Evolutionary conservation across 2,329 filamentous ascomycete species (phyloP).

Genomic region (Sporothrix euskadiensis): DNA sequence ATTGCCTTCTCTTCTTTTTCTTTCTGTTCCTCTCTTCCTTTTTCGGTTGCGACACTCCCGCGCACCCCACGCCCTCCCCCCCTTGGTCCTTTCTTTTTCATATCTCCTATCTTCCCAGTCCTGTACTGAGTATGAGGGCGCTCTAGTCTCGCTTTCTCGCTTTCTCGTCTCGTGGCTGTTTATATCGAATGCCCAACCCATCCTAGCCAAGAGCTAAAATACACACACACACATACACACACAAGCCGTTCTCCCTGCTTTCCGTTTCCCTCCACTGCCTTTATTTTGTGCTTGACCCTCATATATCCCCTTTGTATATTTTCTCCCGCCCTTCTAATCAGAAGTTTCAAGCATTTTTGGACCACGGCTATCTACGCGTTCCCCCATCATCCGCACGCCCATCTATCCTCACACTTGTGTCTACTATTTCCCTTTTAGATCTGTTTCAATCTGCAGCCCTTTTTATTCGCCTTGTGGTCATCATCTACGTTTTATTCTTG

Average conservation of each 20-base stretch:
- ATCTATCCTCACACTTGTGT: constrained; percentile 13
- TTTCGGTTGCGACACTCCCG: constrained; percentile 11
- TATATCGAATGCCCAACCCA: constrained; percentile 1
- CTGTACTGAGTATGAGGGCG: neutral
- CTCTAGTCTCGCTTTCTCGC: neutral
- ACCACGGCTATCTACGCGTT: neutral
- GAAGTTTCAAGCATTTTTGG: constrained; percentile 3
- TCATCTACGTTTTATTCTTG: neutral
- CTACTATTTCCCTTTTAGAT: constrained; percentile 5
- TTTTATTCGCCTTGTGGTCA: neutral
- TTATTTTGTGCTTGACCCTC: neutral
- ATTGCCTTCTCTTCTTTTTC: neutral
- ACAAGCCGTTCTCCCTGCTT: neutral
- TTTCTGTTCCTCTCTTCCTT: neutral
- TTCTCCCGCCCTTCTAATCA: neutral
- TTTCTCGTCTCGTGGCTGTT: neutral
- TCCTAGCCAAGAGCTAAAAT: neutral
- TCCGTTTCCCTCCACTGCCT: neutral
- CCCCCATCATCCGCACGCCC: constrained; percentile 23
- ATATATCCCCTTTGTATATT: neutral
- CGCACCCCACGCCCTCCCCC: constrained; percentile 5
- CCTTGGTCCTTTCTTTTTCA: neutral
- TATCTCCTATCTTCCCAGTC: constrained; percentile 10
- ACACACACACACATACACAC: neutral
- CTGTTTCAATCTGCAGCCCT: neutral